phyloP scores from a whole-genome alignment of 1,284 basidiomycete genomes.

The Pyrrhoderma noxium region DNA sequence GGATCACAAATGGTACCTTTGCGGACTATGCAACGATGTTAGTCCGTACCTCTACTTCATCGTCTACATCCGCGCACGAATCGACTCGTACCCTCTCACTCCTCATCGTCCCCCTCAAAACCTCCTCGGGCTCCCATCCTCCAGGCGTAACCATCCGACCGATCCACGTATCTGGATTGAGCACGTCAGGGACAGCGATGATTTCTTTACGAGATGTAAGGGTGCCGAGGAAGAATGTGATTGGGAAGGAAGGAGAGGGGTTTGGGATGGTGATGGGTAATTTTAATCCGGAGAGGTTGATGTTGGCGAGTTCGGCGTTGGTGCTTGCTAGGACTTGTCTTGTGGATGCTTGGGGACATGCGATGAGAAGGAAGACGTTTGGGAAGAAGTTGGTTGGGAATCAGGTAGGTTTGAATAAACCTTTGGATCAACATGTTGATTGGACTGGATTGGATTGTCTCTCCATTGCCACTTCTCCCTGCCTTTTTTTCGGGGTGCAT shows the following conservation, averaged over 20 bases:
- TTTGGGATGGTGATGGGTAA: conserved; percentile 20
- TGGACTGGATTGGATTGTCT: too few species aligned
- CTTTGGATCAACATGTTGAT: not conserved
- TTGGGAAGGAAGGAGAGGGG: conserved; percentile 17
- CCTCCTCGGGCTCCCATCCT: not conserved
- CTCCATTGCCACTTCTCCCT: too few species aligned
- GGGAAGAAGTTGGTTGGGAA: conserved; percentile 18
- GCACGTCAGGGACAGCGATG: conserved; percentile 19
- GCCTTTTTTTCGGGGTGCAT: too few species aligned
- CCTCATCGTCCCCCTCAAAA: conserved; percentile 19
- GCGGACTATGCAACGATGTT: conserved; percentile 20
- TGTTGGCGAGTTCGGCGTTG: conserved; percentile 11
- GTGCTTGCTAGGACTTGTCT: conserved; percentile 17
- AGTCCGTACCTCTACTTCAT: conserved; percentile 16
- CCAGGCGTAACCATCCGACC: conserved; percentile 16
- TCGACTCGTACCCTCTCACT: conserved; percentile 12
- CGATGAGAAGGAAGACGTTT: conserved; percentile 19
- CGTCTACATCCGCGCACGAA: conserved; percentile 5
- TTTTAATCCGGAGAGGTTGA: conserved; percentile 21
- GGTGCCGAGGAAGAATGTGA: conserved; percentile 18
- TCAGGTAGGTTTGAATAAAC: conserved; percentile 10
- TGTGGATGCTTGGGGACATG: conserved; percentile 17
- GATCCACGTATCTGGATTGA: conserved; percentile 16
- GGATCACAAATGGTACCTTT: conserved; percentile 21
- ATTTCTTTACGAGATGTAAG: conserved; percentile 18